Base-by-base conservation (phyloP, 169 alveolate genomes). In the Plasmodium chabaudi region DNA sequence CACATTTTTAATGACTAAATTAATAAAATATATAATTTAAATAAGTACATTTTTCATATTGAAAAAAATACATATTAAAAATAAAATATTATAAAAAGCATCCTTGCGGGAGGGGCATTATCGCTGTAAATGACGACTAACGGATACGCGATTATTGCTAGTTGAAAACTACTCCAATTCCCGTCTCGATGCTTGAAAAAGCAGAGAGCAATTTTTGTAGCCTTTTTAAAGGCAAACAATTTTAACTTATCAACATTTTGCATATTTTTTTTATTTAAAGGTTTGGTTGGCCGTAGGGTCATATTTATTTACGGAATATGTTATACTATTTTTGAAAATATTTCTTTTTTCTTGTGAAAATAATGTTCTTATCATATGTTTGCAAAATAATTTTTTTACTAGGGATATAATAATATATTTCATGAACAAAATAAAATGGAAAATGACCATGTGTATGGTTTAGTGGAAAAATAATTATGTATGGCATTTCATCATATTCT, bases 91-190 rank as follows among this genome's bases (percentile, higher is more conserved):
- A 5, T 1, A 3, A 3, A 12, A 21, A 9, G 60, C 93, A 97
- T 97, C 98, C 97, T 97, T 97, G 98, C 98, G 98, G 98, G 96
- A 97, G 99, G 99, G 99, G 99, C 98, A 96, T 95, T 96, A 96
- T 97, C 99, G 99, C 96, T 97, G 98, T 99, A 97, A 95, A 97
- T 98, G 99, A 97, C 99, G 99, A 99, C 96, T 96, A 96, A 99
- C 99, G 99, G 99, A 98, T 97, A 99, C 98, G 99, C 99, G 99
- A 97, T 97, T 94, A 95, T 97, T 98, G 99, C 99, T 98, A 97
- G 99, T 98, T 98, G 99, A 97, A 97, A 97, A 98, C 99, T 98
- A 98, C 98, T 96, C 99, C 99, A 97, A 97, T 97, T 96, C 96
- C 98, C 98, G 98, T 96, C 96, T 93, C 90, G 89, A 94, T 94